These are phyloP conservation scores for Zygosaccharomyces lentus DNA, from an alignment of 805 yeast species.

Conservation along the genomic window DNA sequence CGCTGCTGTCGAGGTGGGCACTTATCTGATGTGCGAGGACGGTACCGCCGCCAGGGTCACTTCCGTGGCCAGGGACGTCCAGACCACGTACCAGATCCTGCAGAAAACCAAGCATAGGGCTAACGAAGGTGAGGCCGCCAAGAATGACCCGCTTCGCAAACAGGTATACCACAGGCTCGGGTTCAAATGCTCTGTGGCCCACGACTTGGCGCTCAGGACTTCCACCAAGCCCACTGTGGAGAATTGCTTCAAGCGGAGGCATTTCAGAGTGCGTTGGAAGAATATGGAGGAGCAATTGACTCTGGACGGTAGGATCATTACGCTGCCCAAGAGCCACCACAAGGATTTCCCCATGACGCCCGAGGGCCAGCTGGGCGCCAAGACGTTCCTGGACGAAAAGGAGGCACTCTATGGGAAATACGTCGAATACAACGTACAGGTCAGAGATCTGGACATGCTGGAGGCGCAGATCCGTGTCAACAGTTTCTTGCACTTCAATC, in stretches of 20 bases:
- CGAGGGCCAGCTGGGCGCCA: slow-evolving; percentile 27
- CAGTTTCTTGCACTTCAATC: slow-evolving; percentile 36
- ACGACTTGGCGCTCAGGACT: slow-evolving; percentile 18
- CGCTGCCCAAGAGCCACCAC: slow-evolving; percentile 25
- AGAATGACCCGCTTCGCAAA: slow-evolving; percentile 16
- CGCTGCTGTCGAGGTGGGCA: slow-evolving; percentile 38
- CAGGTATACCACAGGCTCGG: slow-evolving; percentile 21
- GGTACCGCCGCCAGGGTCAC: slow-evolving; percentile 40
- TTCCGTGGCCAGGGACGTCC: slow-evolving; percentile 42
- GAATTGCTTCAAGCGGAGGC: slow-evolving; percentile 18
- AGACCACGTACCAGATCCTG: slow-evolving; percentile 39
- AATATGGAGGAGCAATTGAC: slow-evolving; percentile 20
- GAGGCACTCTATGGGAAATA: slow-evolving; percentile 23
- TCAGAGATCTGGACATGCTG: slow-evolving; percentile 35
- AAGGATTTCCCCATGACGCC: slow-evolving; percentile 24
- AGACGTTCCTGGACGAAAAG: slow-evolving; percentile 28
- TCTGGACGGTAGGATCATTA: slow-evolving; percentile 21
- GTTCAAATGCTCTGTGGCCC: slow-evolving; percentile 24
- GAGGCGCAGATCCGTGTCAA: slow-evolving; percentile 29
- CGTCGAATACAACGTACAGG: slow-evolving; percentile 41
- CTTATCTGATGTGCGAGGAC: slow-evolving; percentile 42
- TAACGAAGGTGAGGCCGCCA: slow-evolving; percentile 21
- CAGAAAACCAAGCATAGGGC: slow-evolving; percentile 31
- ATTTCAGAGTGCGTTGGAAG: slow-evolving; percentile 20
- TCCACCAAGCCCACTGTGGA: slow-evolving; percentile 22